These are phyloP conservation scores for Microcera coccophila DNA, from an alignment of 2,329 filamentous ascomycete species.

Conservation along the genomic window DNA sequence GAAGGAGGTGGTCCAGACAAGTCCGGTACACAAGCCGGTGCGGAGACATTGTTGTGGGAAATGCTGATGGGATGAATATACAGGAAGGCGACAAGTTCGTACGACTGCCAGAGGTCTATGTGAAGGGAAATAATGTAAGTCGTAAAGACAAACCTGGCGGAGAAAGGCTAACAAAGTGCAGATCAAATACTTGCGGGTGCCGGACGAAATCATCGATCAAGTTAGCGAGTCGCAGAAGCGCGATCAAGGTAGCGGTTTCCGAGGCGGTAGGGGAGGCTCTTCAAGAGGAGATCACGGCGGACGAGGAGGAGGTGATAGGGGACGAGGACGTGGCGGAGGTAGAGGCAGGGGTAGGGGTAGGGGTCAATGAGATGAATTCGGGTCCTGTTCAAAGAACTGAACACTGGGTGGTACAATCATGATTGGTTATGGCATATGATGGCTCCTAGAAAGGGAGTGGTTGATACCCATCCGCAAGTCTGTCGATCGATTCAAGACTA, in stretches of 20 bases:
- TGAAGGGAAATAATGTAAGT: slow-evolving; percentile 93
- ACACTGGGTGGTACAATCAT: background rate
- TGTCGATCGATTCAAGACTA: background rate
- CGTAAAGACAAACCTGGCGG: background rate
- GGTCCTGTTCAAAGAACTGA: background rate
- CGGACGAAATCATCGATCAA: slow-evolving; percentile 92
- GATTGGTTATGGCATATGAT: background rate
- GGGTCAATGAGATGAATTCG: slow-evolving; percentile 27
- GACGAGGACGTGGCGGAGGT: slow-evolving; percentile 39
- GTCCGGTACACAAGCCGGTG: slow-evolving; percentile 53
- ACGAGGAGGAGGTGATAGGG: slow-evolving; percentile 46
- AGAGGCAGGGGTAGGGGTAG: slow-evolving; percentile 36
- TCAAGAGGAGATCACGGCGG: slow-evolving; percentile 56
- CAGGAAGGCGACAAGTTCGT: slow-evolving; percentile 92
- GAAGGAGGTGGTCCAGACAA: slow-evolving; percentile 96
- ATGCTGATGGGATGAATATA: slow-evolving; percentile 14
- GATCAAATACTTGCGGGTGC: slow-evolving; percentile 98
- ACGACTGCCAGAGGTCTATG: slow-evolving; percentile 87
- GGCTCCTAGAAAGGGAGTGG: background rate
- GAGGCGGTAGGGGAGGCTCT: slow-evolving; percentile 56
- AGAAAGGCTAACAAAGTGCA: slow-evolving; percentile 34
- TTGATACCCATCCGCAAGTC: background rate
- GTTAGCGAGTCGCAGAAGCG: slow-evolving; percentile 89
- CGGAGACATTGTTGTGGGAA: background rate
- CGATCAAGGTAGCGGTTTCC: slow-evolving; percentile 60